Evolutionary conservation across 176 grass and related monocot genomes (phyloP), one percentile per base, ranked within the genome.

Genomic region (Rhynchospora tenuis): DNA sequence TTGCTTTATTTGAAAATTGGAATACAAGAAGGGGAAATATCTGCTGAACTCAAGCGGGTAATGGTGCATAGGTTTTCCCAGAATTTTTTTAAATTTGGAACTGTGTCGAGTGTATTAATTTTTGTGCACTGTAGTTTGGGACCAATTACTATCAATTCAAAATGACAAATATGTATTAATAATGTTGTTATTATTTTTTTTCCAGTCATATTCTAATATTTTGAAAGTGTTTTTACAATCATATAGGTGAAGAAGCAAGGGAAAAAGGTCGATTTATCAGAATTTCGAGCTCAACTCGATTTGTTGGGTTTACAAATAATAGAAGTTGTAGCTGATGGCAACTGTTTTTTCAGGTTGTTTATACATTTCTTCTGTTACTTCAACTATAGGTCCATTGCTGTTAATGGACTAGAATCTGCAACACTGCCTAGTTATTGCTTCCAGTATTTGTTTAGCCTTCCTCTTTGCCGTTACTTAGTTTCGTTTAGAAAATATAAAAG

Each of bases 331-430:
- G 81, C 92, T 31, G 92, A 98, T 79, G 92, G 95, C 57, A 98
- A 98, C 81, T 98, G 95, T 79, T 94, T 94, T 86, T 98, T 98
- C 89, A 93, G 95, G 95, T 98, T 91, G 14, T 52, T 63, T 64
- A n/a, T 71, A 29, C 45, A 28, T 28, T 1, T 6, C 48, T 79
- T 17, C 54, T 88, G 86, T 85, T 15, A 13, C 16, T 66, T 85
- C 3, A 12, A 15, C 57, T 23, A 28, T 9, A 59, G 64, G 17
- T 85, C 64, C 19, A 11, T 14, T 20, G 33, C 33, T 38, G 33
- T 71, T 75, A 14, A 42, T 22, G 51, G 28, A 56, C 73, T 29
- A 12, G 51, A 19, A 26, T 26, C 62, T 48, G 29, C 0, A 72
- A 22, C 83, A 27, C 20, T 50, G 6, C 27, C 29, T 17, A 67